Conservation (phyloP, 257 asterid species). For the Rhazya stricta region DNA sequence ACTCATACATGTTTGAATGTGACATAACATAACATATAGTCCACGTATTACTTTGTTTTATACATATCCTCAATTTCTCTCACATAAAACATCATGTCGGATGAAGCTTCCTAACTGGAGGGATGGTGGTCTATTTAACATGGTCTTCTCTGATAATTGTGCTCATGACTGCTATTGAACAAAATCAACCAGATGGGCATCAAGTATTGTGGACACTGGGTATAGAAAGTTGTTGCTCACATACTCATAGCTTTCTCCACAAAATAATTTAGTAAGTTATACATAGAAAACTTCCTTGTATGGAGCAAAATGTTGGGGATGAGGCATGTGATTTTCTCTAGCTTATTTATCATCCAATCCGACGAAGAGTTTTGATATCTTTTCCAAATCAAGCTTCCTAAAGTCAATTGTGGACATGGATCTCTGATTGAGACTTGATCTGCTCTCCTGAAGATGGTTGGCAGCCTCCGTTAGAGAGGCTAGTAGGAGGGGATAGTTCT, state of each 20-base stretch:
- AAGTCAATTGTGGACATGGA: constrained; percentile 60
- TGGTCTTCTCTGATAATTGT: background rate
- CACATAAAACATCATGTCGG: background rate
- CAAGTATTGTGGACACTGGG: background rate
- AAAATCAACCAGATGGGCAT: background rate
- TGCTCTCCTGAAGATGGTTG: constrained; percentile 60
- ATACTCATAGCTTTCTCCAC: constrained; percentile 3
- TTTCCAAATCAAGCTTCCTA: constrained; percentile 52
- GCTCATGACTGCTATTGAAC: background rate
- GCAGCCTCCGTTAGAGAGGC: constrained; percentile 73
- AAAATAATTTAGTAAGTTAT: background rate
- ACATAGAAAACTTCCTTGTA: background rate
- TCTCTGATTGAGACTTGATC: constrained; percentile 50
- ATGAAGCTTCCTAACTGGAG: background rate
- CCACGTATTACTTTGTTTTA: background rate
- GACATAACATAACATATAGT: background rate
- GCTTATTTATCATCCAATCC: constrained; percentile 39
- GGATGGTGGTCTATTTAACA: background rate
- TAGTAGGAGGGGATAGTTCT: constrained; percentile 75
- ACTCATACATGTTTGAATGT: background rate
- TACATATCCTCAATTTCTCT: background rate
- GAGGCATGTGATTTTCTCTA: background rate
- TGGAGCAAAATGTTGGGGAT: background rate
- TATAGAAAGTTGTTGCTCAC: background rate
- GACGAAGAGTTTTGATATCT: constrained; percentile 61